These are phyloP conservation scores for Mycoemilia scoparia DNA, from an alignment of 192 early-diverging fungal species.

Conservation along the genomic window DNA sequence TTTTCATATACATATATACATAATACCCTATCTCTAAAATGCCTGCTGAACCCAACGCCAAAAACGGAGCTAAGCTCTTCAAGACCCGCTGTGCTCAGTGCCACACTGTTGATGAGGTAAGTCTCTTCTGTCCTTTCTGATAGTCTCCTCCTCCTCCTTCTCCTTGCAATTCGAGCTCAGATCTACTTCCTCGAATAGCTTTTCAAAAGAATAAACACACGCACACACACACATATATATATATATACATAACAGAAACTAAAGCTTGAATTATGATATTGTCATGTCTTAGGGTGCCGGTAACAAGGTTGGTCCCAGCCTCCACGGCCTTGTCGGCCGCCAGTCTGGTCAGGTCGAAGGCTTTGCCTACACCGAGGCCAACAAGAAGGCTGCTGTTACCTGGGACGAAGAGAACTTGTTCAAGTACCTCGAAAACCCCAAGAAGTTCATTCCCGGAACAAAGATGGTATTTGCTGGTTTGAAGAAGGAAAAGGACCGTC, in stretches of 20 bases:
- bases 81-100: slow-evolving; percentile 98
- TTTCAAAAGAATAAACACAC: too few species aligned
- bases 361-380: slow-evolving; percentile 86
- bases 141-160: background rate
- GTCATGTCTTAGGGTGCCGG: too few species aligned
- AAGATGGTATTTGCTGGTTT: slow-evolving; percentile 92
- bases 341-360: slow-evolving; percentile 70
- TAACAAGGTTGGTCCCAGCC: slow-evolving; percentile 94
- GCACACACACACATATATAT: too few species aligned
- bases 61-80: slow-evolving; percentile 48
- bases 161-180: too few species aligned
- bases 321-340: slow-evolving; percentile 82
- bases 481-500: slow-evolving; percentile 51
- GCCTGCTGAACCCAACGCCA: slow-evolving; percentile 17
- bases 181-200: background rate
- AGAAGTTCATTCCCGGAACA: slow-evolving; percentile 89
- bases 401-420: slow-evolving; percentile 88
- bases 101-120: slow-evolving; percentile 70
- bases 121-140: too few species aligned
- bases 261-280: too few species aligned
- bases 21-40: slow-evolving; percentile 3
- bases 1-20: too few species aligned
- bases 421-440: slow-evolving; percentile 95
- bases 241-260: too few species aligned
- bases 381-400: slow-evolving; percentile 62